These are phyloP conservation scores for Trametes pubescens DNA, from an alignment of 1,284 basidiomycete genomes.

Conservation along the genomic window DNA sequence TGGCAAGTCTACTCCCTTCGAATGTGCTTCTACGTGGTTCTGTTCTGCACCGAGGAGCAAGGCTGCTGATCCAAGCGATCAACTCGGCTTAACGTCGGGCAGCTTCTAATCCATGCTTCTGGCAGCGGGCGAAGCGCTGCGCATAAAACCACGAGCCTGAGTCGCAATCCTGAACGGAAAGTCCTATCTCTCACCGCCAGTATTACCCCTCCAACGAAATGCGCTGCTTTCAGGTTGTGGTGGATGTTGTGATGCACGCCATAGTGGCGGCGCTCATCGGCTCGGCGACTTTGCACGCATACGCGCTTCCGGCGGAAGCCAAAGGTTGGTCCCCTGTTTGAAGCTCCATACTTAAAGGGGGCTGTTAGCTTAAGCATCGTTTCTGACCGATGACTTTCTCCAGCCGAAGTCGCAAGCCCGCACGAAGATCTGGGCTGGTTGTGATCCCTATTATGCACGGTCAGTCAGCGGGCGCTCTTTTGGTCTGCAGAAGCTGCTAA, in stretches of 20 bases:
- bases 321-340: not conserved
- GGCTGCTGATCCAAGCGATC: not conserved
- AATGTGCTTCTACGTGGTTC: too few species aligned
- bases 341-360: too few species aligned
- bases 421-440: not conserved
- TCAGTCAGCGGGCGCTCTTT: not conserved
- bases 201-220: not conserved
- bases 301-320: not conserved
- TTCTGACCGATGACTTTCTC: not conserved
- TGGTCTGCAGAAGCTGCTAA: too few species aligned
- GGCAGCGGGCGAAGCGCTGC: not conserved
- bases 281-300: not conserved
- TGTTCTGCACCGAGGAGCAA: not conserved
- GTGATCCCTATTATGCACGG: not conserved
- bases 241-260: not conserved
- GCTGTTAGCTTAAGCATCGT: not conserved
- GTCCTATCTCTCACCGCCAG: not conserved
- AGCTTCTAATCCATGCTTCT: not conserved
- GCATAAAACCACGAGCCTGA: not conserved
- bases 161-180: not conserved
- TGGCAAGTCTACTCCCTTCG: too few species aligned
- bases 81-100: not conserved
- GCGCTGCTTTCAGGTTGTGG: not conserved
- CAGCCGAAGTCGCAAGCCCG: not conserved
- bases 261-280: not conserved